These are phyloP conservation scores for Thraustochytrium sp. DNA, from an alignment of 352 stramenopile species.

Conservation along the genomic window DNA sequence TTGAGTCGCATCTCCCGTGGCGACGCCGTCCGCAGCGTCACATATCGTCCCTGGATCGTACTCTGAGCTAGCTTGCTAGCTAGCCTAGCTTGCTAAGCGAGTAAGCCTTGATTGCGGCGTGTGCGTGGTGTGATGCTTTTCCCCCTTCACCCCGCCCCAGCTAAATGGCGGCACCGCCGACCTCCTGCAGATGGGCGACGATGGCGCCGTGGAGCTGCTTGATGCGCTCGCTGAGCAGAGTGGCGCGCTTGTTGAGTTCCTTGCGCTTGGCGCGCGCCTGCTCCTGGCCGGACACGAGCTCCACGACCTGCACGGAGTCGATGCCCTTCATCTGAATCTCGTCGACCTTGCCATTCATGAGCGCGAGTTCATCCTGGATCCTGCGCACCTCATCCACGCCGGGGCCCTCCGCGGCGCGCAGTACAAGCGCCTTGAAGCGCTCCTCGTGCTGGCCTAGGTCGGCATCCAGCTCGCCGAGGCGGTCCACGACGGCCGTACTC, in stretches of 20 bases:
- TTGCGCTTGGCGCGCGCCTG: background rate
- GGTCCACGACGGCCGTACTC: background rate
- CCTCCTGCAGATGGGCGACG: background rate
- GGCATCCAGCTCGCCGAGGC: background rate
- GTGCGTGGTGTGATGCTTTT: background rate
- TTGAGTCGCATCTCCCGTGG: too few relatives aligned
- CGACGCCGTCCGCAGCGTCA: too few relatives aligned
- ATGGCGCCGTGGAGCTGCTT: slow-evolving; percentile 2
- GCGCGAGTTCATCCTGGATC: slow-evolving; percentile 31
- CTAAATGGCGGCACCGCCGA: background rate
- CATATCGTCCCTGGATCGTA: too few relatives aligned
- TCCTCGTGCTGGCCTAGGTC: background rate
- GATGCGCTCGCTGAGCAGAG: background rate
- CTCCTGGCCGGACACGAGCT: background rate
- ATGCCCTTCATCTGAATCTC: slow-evolving; percentile 29
- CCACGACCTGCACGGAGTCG: background rate
- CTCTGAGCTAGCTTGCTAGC: too few relatives aligned
- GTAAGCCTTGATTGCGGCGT: too few relatives aligned
- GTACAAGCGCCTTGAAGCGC: background rate
- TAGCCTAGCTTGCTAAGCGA: too few relatives aligned
- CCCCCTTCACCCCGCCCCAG: background rate
- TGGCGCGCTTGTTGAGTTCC: background rate
- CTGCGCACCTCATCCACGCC: background rate
- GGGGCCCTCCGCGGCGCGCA: background rate
- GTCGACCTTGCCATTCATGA: slow-evolving; percentile 20